Evolutionary conservation across 2,329 filamentous ascomycete species (phyloP).

Genomic region (Ophiostoma pallidulum): DNA sequence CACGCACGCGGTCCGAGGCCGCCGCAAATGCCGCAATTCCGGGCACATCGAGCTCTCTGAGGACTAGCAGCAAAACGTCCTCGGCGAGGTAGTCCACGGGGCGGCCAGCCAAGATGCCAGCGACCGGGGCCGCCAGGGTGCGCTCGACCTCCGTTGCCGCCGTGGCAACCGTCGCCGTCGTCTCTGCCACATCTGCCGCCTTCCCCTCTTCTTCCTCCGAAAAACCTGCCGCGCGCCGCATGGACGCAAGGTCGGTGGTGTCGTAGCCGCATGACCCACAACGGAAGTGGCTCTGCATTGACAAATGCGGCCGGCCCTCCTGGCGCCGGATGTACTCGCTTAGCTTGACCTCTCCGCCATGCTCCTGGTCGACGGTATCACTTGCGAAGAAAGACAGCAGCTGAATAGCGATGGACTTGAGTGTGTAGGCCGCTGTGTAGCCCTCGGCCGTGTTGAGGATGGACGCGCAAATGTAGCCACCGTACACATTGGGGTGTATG

Average conservation of each 20-base stretch:
- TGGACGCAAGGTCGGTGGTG: not conserved
- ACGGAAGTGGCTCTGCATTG: too few species aligned
- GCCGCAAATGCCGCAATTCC: conserved; percentile 29
- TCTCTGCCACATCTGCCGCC: too few species aligned
- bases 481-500: conserved; percentile 26
- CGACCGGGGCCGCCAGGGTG: too few species aligned
- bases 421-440: conserved; percentile 41
- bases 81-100: conserved; percentile 28
- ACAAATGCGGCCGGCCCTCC: too few species aligned
- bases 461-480: conserved; percentile 35
- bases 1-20: conserved; percentile 28
- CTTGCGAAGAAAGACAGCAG: conserved; percentile 43
- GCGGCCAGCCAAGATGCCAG: not conserved
- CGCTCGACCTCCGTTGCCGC: not conserved
- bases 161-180: not conserved
- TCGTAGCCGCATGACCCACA: too few species aligned
- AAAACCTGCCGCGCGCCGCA: not conserved
- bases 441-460: conserved; percentile 34
- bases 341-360: conserved; percentile 22
- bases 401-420: conserved; percentile 41
- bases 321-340: conserved; percentile 17
- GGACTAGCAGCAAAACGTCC: conserved; percentile 30
- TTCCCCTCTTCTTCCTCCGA: too few species aligned
- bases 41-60: conserved; percentile 26
- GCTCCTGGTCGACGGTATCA: conserved; percentile 33